A percentile compares a stretch with the other conserved stretches of the same genome.
phyloP scores from a whole-genome alignment of 2,329 filamentous ascomycete species.

The Fusarium anthophilum region DNA sequence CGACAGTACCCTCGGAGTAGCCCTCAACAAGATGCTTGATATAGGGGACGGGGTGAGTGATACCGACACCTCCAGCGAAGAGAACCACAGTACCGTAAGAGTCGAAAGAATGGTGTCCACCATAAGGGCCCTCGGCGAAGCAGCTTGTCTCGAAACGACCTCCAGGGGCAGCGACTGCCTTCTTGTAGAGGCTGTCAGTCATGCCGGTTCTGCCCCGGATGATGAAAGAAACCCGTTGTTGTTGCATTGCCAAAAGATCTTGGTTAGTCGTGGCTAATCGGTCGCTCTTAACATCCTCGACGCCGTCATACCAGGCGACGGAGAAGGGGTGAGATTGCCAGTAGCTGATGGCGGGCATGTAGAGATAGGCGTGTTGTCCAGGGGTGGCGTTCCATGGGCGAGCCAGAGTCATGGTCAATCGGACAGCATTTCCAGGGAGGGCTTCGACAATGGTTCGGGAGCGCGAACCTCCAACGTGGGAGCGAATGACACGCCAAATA shows the following conservation, averaged over 20 bases:
- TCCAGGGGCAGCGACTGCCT: slow-evolving; percentile 68
- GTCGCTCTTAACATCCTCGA: slow-evolving; percentile 59
- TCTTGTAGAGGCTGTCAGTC: slow-evolving; percentile 74
- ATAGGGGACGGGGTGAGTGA: slow-evolving; percentile 82
- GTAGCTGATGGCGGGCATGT: slow-evolving; percentile 76
- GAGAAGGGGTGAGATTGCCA: slow-evolving; percentile 85
- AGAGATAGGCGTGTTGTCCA: slow-evolving; percentile 82
- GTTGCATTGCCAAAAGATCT: slow-evolving; percentile 68
- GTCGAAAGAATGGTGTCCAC: slow-evolving; percentile 74
- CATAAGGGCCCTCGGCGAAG: slow-evolving; percentile 80
- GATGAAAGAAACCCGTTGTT: slow-evolving; percentile 74
- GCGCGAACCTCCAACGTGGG: slow-evolving; percentile 73
- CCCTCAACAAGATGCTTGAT: slow-evolving; percentile 77
- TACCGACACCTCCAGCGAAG: slow-evolving; percentile 82
- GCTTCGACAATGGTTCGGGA: slow-evolving; percentile 77
- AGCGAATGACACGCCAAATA: slow-evolving; percentile 67
- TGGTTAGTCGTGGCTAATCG: slow-evolving; percentile 68
- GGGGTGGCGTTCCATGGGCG: slow-evolving; percentile 80
- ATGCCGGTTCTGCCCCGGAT: slow-evolving; percentile 79
- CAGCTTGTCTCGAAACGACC: slow-evolving; percentile 71
- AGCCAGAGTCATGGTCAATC: slow-evolving; percentile 77
- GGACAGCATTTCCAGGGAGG: slow-evolving; percentile 77
- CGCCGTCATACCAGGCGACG: slow-evolving; percentile 79
- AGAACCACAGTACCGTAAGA: slow-evolving; percentile 83
- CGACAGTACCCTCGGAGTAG: slow-evolving; percentile 73